Evolutionary conservation across 1,284 basidiomycete species (phyloP).

Genomic region (Takashimella tepidaria): DNA sequence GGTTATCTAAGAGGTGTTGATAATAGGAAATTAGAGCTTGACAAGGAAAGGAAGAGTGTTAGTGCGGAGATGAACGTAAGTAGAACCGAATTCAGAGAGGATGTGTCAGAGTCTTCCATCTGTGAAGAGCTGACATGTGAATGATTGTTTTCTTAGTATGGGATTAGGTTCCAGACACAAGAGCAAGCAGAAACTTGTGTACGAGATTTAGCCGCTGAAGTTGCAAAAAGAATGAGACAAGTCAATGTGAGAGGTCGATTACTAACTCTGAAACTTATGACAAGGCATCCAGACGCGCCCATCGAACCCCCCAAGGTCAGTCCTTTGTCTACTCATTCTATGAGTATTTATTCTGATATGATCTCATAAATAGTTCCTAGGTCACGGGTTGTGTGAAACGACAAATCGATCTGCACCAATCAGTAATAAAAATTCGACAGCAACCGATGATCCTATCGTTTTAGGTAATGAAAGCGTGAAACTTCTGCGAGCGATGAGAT

Average conservation of each 20-base stretch:
- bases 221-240: slow-evolving; percentile 62
- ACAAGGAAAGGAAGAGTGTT: slow-evolving; percentile 78
- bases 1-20: slow-evolving; percentile 81
- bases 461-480: slow-evolving; percentile 76
- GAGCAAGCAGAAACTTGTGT: slow-evolving; percentile 76
- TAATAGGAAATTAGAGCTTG: slow-evolving; percentile 68
- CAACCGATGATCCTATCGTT: slow-evolving; percentile 65
- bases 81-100: slow-evolving; percentile 34
- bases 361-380: slow-evolving; percentile 87
- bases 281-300: slow-evolving; percentile 76
- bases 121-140: slow-evolving; percentile 12
- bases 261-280: slow-evolving; percentile 83
- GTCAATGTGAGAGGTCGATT: slow-evolving; percentile 64
- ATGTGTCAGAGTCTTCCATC: too few species aligned
- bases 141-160: slow-evolving; percentile 59
- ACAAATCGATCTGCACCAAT: slow-evolving; percentile 70
- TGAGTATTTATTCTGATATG: too few species aligned
- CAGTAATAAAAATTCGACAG: slow-evolving; percentile 55
- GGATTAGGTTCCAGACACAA: slow-evolving; percentile 81
- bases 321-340: neutral
- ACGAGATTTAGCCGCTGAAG: slow-evolving; percentile 66
- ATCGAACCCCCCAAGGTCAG: slow-evolving; percentile 84
- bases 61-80: slow-evolving; percentile 86
- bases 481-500: slow-evolving; percentile 65
- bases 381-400: slow-evolving; percentile 81